A percentile compares a stretch with the other conserved stretches of the same genome.
These are phyloP conservation scores for Capsella bursapastoris DNA, from an alignment of 345 rosid genomes.

Conservation along the genomic window DNA sequence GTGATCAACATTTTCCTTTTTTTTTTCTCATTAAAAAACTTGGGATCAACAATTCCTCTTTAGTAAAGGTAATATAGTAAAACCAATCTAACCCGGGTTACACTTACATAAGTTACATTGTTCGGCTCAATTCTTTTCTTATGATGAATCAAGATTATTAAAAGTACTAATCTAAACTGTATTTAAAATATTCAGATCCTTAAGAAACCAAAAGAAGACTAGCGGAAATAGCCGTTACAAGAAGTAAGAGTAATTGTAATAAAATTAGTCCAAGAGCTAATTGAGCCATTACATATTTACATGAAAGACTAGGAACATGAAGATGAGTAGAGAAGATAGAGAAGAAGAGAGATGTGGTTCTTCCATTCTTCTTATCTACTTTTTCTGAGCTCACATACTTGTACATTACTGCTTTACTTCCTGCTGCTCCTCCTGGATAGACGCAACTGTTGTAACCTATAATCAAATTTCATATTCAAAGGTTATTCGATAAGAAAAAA, in stretches of 20 bases:
- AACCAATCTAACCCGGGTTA: too few relatives aligned
- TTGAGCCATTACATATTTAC: constrained; percentile 31
- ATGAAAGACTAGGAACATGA: constrained; percentile 22
- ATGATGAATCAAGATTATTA: background rate
- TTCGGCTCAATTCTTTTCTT: background rate
- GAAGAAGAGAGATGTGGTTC: too few relatives aligned
- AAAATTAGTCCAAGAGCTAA: constrained; percentile 12
- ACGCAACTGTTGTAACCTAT: constrained; percentile 65
- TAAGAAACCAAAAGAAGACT: background rate
- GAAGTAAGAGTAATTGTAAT: constrained; percentile 13
- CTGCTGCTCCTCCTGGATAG: too few relatives aligned
- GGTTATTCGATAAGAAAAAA: too few relatives aligned
- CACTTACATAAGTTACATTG: background rate
- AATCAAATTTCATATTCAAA: background rate
- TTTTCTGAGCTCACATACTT: too few relatives aligned
- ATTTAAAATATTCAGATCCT: background rate
- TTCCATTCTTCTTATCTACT: too few relatives aligned
- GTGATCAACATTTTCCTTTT: background rate
- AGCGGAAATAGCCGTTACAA: constrained; percentile 18
- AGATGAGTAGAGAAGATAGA: background rate
- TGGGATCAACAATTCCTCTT: background rate
- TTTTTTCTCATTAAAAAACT: background rate
- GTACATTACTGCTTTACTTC: too few relatives aligned
- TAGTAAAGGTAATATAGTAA: background rate
- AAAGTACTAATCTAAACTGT: too few relatives aligned